Conservation (phyloP, 345 rosid species). For the Populus nigra region DNA sequence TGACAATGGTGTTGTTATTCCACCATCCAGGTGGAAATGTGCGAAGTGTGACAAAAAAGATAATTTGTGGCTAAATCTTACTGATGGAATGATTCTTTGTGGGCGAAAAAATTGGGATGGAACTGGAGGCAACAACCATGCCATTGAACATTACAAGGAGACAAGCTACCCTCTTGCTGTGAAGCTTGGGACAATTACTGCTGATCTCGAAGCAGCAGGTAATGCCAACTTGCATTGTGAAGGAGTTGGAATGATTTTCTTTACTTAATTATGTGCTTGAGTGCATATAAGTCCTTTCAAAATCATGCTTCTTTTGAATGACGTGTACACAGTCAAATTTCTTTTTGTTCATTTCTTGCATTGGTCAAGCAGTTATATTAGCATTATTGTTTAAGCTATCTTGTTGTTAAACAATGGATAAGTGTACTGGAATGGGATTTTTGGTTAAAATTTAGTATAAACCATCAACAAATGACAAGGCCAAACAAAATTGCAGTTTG, state of each 20-base stretch:
- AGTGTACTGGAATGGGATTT: not conserved
- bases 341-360: not conserved
- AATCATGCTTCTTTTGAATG: not conserved
- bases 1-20: constrained; percentile 67
- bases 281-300: not conserved
- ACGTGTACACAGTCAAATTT: not conserved
- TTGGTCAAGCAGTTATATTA: not conserved
- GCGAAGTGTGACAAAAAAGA: constrained; percentile 83
- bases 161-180: constrained; percentile 92
- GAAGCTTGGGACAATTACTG: constrained; percentile 93
- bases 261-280: constrained; percentile 7
- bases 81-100: constrained; percentile 97
- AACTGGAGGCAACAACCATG: constrained; percentile 96
- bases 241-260: not conserved
- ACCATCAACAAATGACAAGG: no score
- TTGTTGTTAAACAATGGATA: not conserved
- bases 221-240: constrained; percentile 34
- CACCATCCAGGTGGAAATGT: constrained; percentile 93
- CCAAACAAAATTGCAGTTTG: no score
- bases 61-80: constrained; percentile 94
- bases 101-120: constrained; percentile 98
- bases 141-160: constrained; percentile 81
- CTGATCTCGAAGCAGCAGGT: constrained; percentile 98
- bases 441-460: no score
- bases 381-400: not conserved